These are phyloP conservation scores for Trichoderma guizhouense DNA, from an alignment of 2,329 filamentous ascomycete genomes.

Conservation along the genomic window DNA sequence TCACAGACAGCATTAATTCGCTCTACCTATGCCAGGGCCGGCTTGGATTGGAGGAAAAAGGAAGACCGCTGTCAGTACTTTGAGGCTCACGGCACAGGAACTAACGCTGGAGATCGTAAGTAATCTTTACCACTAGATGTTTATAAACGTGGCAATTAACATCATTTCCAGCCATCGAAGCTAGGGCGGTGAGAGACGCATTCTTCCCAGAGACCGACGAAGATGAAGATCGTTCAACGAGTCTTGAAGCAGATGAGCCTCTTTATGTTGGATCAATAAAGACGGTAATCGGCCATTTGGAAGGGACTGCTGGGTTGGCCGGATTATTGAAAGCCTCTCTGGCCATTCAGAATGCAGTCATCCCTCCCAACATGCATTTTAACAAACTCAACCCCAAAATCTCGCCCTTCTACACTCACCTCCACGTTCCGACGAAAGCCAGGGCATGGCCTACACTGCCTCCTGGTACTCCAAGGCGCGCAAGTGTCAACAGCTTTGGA, in stretches of 20 bases:
- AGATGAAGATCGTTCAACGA: not conserved
- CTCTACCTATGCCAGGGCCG: not conserved
- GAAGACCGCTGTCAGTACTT: not conserved
- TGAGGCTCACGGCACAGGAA: not conserved
- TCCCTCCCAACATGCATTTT: not conserved
- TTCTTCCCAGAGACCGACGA: not conserved
- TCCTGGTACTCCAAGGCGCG: not conserved
- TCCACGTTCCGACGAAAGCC: not conserved
- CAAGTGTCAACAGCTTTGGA: not conserved
- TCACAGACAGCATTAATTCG: not conserved
- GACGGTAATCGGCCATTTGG: not conserved
- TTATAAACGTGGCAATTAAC: not conserved
- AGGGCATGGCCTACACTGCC: not conserved
- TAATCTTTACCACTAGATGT: not conserved
- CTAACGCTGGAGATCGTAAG: not conserved
- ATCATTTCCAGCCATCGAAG: not conserved
- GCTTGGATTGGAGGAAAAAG: not conserved
- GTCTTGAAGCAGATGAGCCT: not conserved
- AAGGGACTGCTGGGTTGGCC: not conserved
- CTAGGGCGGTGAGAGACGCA: not conserved
- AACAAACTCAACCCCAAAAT: not conserved
- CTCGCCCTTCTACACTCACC: not conserved
- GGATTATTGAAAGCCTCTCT: not conserved
- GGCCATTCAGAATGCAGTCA: not conserved
- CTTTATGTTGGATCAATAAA: not conserved